Conservation (phyloP, 2,329 filamentous ascomycete genomes). For the Aspergillus ibericus region DNA sequence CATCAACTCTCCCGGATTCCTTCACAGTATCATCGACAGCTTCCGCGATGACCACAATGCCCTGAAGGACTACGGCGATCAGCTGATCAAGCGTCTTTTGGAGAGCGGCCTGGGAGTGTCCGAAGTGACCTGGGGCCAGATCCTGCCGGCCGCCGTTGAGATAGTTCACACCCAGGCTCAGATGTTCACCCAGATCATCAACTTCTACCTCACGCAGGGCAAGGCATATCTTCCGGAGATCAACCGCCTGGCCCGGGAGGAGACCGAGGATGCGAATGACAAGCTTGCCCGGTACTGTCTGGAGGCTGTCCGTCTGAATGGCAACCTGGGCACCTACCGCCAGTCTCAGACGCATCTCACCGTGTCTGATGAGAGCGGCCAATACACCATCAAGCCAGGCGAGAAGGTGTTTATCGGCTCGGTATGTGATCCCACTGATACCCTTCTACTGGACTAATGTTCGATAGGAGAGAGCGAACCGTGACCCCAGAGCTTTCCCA, state of each 20-base stretch:
- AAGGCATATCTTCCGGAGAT: constrained; percentile 60
- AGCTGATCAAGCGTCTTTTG: constrained; percentile 64
- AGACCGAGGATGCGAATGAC: constrained; percentile 60
- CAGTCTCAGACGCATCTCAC: constrained; percentile 50
- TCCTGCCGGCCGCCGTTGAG: constrained; percentile 66
- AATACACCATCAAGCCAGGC: constrained; percentile 55
- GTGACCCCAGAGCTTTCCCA: constrained; percentile 51
- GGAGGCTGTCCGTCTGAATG: constrained; percentile 70
- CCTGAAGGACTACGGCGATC: constrained; percentile 63
- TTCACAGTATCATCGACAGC: constrained; percentile 53
- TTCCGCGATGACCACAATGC: constrained; percentile 54
- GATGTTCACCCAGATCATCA: constrained; percentile 70
- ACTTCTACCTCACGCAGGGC: constrained; percentile 68
- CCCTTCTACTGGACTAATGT: not conserved
- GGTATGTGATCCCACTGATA: constrained; percentile 35
- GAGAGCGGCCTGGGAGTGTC: constrained; percentile 62
- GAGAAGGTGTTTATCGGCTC: constrained; percentile 66
- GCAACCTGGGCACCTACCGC: constrained; percentile 62
- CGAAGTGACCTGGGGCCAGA: constrained; percentile 70
- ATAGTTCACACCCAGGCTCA: constrained; percentile 71
- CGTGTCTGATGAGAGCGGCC: constrained; percentile 53
- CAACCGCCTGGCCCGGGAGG: constrained; percentile 57
- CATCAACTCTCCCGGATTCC: constrained; percentile 55
- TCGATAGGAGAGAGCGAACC: constrained; percentile 49
- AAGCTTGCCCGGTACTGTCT: constrained; percentile 67